phyloP scores from a whole-genome alignment of 345 rosid species.

The Arabidopsis suecica region DNA sequence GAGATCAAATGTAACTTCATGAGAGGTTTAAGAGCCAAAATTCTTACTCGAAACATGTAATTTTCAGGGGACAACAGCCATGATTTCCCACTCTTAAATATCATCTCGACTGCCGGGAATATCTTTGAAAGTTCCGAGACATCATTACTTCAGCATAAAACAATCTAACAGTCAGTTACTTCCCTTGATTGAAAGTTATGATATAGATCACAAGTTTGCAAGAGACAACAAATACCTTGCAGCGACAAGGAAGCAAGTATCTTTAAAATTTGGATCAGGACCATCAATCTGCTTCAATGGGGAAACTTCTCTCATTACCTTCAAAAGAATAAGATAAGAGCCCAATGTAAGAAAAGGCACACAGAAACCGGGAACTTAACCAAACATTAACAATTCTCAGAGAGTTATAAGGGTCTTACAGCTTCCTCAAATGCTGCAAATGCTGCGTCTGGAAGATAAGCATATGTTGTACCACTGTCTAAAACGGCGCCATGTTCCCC shows the following conservation, averaged over 20 bases:
- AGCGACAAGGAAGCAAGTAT: conserved; percentile 78
- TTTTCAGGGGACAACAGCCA: conserved; percentile 84
- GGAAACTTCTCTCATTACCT: conserved; percentile 69
- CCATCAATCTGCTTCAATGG: conserved; percentile 73
- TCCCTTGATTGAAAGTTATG: conserved; percentile 8
- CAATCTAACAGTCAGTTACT: conserved; percentile 34
- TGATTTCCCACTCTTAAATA: conserved; percentile 71
- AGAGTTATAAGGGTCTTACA: conserved; percentile 61
- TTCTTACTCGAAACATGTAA: conserved; percentile 80
- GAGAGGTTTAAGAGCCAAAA: conserved; percentile 2
- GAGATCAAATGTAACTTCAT: neutral
- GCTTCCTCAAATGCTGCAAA: conserved; percentile 76
- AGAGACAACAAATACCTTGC: conserved; percentile 56
- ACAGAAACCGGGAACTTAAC: neutral
- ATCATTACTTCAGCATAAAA: conserved; percentile 57
- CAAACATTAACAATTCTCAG: neutral
- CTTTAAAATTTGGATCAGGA: conserved; percentile 92
- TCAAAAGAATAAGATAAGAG: conserved; percentile 27
- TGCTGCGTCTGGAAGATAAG: conserved; percentile 85
- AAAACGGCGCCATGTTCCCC: conserved; percentile 79
- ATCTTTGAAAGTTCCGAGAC: conserved; percentile 56
- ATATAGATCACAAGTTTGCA: conserved; percentile 16
- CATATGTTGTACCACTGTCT: conserved; percentile 93
- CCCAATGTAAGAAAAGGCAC: conserved; percentile 10
- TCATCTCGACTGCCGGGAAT: conserved; percentile 81